Base-by-base conservation (phyloP, 148 eudicot species). In the Oxyria digyna region DNA sequence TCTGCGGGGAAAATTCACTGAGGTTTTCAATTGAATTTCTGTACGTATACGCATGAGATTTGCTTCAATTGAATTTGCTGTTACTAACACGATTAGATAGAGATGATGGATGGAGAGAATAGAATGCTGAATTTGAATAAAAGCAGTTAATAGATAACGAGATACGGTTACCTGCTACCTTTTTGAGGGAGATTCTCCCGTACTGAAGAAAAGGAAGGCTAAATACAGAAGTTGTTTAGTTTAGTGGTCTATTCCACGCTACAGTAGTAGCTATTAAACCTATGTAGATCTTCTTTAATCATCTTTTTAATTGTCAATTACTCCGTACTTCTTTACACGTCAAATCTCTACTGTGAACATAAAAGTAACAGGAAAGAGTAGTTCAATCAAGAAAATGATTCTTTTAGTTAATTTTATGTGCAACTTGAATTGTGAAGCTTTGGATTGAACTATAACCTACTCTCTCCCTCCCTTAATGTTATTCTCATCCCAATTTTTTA, bases 271-370 rank as follows among this genome's bases (percentile, higher is more conserved):
- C 14, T n/a, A 27, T 29, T 27, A 29, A 59, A 59, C 18, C 3
- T 54, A 23, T 23, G 31, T 9, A 23, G 23, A 54, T 54, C 62
- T 24, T 54, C 62, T 20, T 21, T 52, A 0, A 52, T 23, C 29
- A 8, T 20, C 59, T 50, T 54, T 54, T 24, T 24, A 50, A 10
- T 54, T 54, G 62, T 54, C 11, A 54, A 24, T 54, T 54, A 6
- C n/a, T n/a, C n/a, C n/a, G n/a, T n/a, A n/a, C 62, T 59, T 14
- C 65, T 59, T 59, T 59, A 57, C 64, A 57, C 64, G 64, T 32
- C 64, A 57, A 23, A 23, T 57, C 18, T 57, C 64, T 29, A 59
- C 65, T 27, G 15, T 29, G 38, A 27, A 38, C 65, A 59, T 59
- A 38, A 59, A 45, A 59, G 10, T 14, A 59, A 59, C 18, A 12